Evolutionary conservation across 2,329 filamentous ascomycete genomes (phyloP).

Genomic region (Alternaria arborescens): DNA sequence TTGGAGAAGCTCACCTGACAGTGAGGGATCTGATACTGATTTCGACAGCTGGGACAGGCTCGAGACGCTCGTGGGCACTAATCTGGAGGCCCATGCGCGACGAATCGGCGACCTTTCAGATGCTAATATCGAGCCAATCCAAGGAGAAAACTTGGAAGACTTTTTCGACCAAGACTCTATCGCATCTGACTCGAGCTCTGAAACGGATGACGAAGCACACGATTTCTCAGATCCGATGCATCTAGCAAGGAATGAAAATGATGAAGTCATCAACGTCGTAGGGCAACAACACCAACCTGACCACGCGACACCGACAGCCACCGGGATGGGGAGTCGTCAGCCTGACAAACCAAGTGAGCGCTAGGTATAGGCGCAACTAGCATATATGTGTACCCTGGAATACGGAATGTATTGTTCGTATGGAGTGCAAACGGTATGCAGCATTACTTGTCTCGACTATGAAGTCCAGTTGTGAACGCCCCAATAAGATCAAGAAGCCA

Average conservation of each 20-base stretch:
- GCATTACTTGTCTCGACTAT: slow-evolving; percentile 11
- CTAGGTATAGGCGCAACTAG: neutral
- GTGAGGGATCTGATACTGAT: neutral
- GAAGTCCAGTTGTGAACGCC: slow-evolving; percentile 7
- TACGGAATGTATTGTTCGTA: neutral
- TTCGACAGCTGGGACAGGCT: slow-evolving; percentile 16
- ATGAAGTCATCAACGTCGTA: neutral
- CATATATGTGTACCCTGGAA: neutral
- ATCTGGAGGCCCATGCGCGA: slow-evolving; percentile 13
- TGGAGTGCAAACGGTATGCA: slow-evolving; percentile 1
- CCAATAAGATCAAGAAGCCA: neutral
- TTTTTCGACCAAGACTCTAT: neutral
- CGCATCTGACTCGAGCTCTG: neutral
- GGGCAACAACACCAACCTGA: neutral
- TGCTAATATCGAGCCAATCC: neutral
- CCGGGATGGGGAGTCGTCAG: neutral
- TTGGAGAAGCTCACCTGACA: neutral
- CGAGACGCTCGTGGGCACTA: slow-evolving; percentile 5
- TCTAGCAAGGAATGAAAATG: neutral
- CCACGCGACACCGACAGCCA: too few species aligned
- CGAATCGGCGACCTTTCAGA: slow-evolving; percentile 19
- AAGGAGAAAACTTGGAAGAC: neutral
- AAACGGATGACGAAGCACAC: neutral
- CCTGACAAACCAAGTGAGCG: neutral
- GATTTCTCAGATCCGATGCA: neutral